Percentiles rank a stretch among this genome's conserved stretches.
Conservation (phyloP, 768 basidiomycete species). For the Xerocomus potaroensis region DNA sequence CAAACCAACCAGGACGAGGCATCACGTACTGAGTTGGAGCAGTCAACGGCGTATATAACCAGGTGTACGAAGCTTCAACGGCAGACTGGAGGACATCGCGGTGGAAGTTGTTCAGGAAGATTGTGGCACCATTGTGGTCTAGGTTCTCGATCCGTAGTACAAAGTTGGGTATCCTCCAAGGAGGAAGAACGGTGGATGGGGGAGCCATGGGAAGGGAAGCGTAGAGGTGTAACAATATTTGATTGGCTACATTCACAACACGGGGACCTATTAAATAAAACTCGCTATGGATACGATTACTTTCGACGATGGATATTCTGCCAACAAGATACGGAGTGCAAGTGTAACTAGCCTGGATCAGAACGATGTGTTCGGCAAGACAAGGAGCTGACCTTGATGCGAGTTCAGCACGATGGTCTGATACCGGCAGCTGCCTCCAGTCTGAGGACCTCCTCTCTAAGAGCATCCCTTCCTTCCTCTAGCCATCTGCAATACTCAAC, state of each 20-base stretch:
- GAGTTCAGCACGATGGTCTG: slow-evolving; percentile 7
- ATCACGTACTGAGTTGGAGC: slow-evolving; percentile 46
- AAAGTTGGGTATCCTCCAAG: slow-evolving; percentile 56
- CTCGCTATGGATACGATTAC: slow-evolving; percentile 8
- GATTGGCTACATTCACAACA: slow-evolving; percentile 2
- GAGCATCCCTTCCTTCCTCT: slow-evolving; percentile 74
- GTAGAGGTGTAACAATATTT: neutral
- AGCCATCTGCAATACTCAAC: slow-evolving; percentile 83
- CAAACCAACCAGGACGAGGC: neutral
- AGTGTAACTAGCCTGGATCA: neutral
- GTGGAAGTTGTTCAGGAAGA: slow-evolving; percentile 54
- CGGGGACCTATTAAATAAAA: neutral
- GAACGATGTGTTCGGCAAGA: neutral
- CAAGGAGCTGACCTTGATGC: slow-evolving; percentile 15
- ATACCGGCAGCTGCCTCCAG: slow-evolving; percentile 67
- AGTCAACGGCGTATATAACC: slow-evolving; percentile 41
- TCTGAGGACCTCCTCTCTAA: slow-evolving; percentile 62
- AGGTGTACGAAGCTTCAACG: slow-evolving; percentile 37
- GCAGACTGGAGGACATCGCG: slow-evolving; percentile 35
- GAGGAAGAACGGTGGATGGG: slow-evolving; percentile 19
- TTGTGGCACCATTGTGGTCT: slow-evolving; percentile 48
- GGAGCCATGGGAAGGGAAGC: slow-evolving; percentile 19
- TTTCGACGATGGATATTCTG: neutral
- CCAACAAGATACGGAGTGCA: too few species aligned
- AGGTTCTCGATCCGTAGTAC: slow-evolving; percentile 56